Evolutionary conservation across 2,329 filamentous ascomycete genomes (phyloP), one percentile per base, ranked within the genome.

Genomic region (Cladosporium cucumerinum): DNA sequence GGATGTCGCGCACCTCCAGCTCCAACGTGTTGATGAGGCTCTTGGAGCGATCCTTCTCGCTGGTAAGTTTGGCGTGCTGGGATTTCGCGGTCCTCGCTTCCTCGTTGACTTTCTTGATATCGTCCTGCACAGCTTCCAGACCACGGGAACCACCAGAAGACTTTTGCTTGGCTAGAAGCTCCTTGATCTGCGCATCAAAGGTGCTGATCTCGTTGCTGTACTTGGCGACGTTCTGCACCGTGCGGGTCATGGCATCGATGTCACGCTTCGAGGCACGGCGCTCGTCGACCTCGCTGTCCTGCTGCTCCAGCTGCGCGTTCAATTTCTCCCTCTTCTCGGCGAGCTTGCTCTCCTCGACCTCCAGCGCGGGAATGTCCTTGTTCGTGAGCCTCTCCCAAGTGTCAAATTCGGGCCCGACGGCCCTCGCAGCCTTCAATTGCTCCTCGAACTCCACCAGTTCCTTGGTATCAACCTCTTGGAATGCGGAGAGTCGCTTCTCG

Each of bases 121-220:
- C 86, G 61, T 91, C 88, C 71, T 95, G 90, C 61, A 98, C 93
- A 69, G 95, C 91, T 62, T 96, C 91, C 7, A 92, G 84, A 32
- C 90, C 91, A 67, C 91, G 87, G 16, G 86, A 85, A 11, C 83
- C 77, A 14, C 86, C 85, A 28, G 84, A 82, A 16, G 88, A 86
- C 72, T 89, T 87, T 73, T 97, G 90, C 70, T 93, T 92, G 10
- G 87, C 87, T 65, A 86, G 83, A 58, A 97, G 85, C 62, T 90
- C 87, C 64, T 89, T 83, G 58, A 97, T 89, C 75, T 97, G 90
- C 46, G 80, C 79, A 71, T 91, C 86, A 5, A 91, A 87, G 43
- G 88, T 87, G 55, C 82, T 82, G 66, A 94, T 90, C 52, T 97
- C 92, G 66, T 82, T 85, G 68, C 87, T 81, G 51, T 89, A 89